These are phyloP conservation scores for Calonectria crousiana DNA, from an alignment of 2,329 filamentous ascomycete genomes.

Conservation along the genomic window DNA sequence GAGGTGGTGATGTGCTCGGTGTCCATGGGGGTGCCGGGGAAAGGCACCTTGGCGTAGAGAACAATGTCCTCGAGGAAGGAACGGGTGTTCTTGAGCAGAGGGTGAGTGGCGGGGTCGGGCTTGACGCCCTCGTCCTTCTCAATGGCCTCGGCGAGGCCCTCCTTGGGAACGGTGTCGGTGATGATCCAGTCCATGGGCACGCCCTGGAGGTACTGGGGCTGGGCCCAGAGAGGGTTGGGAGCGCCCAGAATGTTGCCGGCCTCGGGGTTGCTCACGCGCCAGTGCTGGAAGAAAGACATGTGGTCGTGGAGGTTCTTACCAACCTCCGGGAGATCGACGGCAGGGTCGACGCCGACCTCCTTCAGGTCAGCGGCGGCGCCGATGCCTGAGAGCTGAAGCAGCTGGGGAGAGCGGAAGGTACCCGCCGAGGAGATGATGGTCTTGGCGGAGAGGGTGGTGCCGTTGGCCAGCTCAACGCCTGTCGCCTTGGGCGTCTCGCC, in stretches of 20 bases:
- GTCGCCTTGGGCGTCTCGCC: constrained; percentile 32
- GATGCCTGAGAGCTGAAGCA: constrained; percentile 62
- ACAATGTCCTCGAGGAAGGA: constrained; percentile 42
- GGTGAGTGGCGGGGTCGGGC: constrained; percentile 46
- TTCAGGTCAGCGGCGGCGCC: constrained; percentile 55
- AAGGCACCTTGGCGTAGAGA: constrained; percentile 38
- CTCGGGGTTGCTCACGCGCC: constrained; percentile 49
- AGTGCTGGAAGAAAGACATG: constrained; percentile 43
- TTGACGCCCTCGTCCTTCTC: constrained; percentile 48
- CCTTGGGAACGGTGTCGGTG: constrained; percentile 41
- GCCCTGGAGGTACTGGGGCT: constrained; percentile 52
- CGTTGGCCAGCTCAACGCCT: constrained; percentile 45
- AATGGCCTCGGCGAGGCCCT: constrained; percentile 48
- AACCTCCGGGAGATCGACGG: constrained; percentile 59
- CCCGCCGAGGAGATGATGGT: constrained; percentile 63
- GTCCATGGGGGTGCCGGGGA: constrained; percentile 37
- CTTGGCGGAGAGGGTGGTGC: constrained; percentile 37
- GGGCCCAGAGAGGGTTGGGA: constrained; percentile 48
- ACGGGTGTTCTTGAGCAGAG: constrained; percentile 45
- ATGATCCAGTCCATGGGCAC: constrained; percentile 53
- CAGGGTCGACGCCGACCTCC: constrained; percentile 52
- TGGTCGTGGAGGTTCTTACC: constrained; percentile 56
- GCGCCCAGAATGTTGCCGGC: constrained; percentile 50
- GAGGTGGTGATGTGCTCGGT: constrained; percentile 40
- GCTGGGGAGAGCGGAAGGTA: constrained; percentile 59